Percentiles rank a stretch among this genome's conserved stretches.
phyloP scores from a whole-genome alignment of 768 basidiomycete genomes.

The Udeniomyces megalosporus region DNA sequence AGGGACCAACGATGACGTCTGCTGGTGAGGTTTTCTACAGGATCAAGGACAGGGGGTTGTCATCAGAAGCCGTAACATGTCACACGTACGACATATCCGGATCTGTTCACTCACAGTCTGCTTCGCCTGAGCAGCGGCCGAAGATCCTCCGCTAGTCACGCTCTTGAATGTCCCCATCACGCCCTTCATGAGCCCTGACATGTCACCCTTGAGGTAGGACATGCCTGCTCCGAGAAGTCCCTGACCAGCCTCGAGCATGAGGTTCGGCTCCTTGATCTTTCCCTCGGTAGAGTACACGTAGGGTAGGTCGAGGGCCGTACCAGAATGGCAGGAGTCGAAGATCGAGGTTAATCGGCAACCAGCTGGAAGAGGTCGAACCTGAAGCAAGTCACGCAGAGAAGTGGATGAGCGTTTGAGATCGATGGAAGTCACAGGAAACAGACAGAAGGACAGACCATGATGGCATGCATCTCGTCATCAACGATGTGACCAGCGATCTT shows the following conservation, averaged over 20 bases:
- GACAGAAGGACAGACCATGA: conserved; percentile 41
- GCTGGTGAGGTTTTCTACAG: conserved; percentile 50
- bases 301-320: conserved; percentile 51
- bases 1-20: conserved; percentile 45
- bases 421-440: neutral
- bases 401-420: too few relatives aligned
- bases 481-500: conserved; percentile 57
- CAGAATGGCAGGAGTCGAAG: conserved; percentile 57
- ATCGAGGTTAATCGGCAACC: conserved; percentile 70
- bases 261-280: conserved; percentile 83
- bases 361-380: conserved; percentile 49
- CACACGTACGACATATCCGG: neutral
- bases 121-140: neutral
- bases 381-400: too few relatives aligned
- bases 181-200: conserved; percentile 53
- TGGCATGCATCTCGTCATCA: conserved; percentile 69
- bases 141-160: conserved; percentile 34
- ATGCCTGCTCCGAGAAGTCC: conserved; percentile 62
- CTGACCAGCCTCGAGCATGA: conserved; percentile 70
- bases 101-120: neutral
- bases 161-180: conserved; percentile 36
- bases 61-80: neutral
- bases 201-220: conserved; percentile 55
- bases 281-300: conserved; percentile 76
- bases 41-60: neutral